Evolutionary conservation across 2,329 filamentous ascomycete species (phyloP).

Genomic region (Dothideomycetes sp.): DNA sequence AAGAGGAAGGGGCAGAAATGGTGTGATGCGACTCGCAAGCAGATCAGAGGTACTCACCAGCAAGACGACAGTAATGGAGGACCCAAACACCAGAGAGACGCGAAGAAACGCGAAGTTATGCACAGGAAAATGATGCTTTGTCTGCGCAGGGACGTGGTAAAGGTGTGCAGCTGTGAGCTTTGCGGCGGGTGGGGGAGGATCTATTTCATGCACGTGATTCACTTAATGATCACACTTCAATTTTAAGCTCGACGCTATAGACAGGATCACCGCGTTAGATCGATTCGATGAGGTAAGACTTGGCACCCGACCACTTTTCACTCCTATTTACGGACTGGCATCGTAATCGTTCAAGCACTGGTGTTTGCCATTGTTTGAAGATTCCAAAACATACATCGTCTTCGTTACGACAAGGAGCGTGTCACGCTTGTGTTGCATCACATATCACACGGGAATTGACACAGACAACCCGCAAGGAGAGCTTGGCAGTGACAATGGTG

Average conservation of each 20-base stretch:
- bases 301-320: no score
- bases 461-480: no score
- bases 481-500: no score
- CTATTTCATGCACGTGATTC: slow-evolving; percentile 1
- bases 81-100: slow-evolving; percentile 4
- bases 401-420: no score
- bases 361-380: no score
- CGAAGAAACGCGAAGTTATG: slow-evolving; percentile 6
- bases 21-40: not conserved
- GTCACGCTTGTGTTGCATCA: no score
- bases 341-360: no score
- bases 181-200: not conserved
- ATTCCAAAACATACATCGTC: no score
- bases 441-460: no score
- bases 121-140: slow-evolving; percentile 10
- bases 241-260: slow-evolving; percentile 1
- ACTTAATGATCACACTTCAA: not conserved
- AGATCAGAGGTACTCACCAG: not conserved
- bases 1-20: not conserved
- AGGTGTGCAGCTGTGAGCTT: not conserved
- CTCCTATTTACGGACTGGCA: no score
- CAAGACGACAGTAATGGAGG: slow-evolving; percentile 1
- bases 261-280: slow-evolving; percentile 1
- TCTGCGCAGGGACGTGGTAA: slow-evolving; percentile 6
- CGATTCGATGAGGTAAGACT: slow-evolving; percentile 1